Percentiles rank a stretch among this genome's conserved stretches.
phyloP scores from a whole-genome alignment of 352 stramenopile genomes.

The Phytophthora pistaciae region DNA sequence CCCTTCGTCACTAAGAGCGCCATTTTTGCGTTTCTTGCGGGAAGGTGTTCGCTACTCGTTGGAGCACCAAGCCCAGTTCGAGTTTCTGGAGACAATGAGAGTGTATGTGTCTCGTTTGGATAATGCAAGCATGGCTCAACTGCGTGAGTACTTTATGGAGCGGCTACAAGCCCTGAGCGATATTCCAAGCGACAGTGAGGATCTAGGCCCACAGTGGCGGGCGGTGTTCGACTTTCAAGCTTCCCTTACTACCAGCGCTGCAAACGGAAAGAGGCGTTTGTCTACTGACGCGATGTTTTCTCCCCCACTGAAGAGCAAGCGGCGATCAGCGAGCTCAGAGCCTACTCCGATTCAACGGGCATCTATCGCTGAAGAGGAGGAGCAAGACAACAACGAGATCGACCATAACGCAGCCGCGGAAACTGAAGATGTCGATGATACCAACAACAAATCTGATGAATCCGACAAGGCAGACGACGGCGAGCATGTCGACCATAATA shows the following conservation, averaged over 20 bases:
- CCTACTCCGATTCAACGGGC: conserved; percentile 41
- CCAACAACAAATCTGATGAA: neutral
- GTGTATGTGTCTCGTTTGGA: conserved; percentile 83
- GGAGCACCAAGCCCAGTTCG: conserved; percentile 63
- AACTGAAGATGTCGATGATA: conserved; percentile 10
- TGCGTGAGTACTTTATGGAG: conserved; percentile 78
- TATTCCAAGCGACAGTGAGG: conserved; percentile 46
- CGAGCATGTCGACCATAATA: conserved; percentile 28
- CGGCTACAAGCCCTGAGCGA: conserved; percentile 57
- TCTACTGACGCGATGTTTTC: conserved; percentile 27
- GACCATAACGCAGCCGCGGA: neutral
- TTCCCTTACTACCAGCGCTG: conserved; percentile 31
- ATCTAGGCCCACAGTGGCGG: conserved; percentile 59
- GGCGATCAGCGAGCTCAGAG: conserved; percentile 44
- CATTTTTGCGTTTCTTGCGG: conserved; percentile 86
- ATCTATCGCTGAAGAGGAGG: conserved; percentile 44
- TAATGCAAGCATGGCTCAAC: conserved; percentile 61
- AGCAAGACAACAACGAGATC: conserved; percentile 22
- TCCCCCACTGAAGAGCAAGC: conserved; percentile 43
- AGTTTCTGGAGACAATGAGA: conserved; percentile 75
- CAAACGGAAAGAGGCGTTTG: conserved; percentile 21
- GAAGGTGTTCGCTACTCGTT: conserved; percentile 84
- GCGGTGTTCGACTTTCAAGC: conserved; percentile 79
- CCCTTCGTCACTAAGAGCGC: conserved; percentile 60
- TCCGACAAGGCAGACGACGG: neutral